Conservation (phyloP, 140 eudicot species). For the Anethum foeniculum region DNA sequence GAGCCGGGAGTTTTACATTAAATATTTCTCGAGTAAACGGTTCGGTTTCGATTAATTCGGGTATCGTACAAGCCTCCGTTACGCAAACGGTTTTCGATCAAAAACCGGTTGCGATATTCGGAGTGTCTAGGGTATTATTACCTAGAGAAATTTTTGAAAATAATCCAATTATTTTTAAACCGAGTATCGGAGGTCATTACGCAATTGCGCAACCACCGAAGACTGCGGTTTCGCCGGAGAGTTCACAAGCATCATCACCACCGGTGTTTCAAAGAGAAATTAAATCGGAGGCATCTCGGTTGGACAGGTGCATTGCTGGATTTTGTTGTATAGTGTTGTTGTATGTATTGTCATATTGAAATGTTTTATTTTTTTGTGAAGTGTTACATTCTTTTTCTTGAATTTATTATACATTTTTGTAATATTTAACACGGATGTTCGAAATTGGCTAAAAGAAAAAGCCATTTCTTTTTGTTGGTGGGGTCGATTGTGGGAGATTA, state of each 20-base stretch:
- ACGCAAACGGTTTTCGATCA: conserved; percentile 90
- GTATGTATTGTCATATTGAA: conserved; percentile 34
- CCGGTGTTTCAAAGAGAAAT: conserved; percentile 33
- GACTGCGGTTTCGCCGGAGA: conserved; percentile 37
- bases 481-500: background rate
- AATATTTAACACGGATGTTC: background rate
- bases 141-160: conserved; percentile 73
- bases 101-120: conserved; percentile 88
- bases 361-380: conserved; percentile 15
- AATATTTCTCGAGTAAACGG: conserved; percentile 77
- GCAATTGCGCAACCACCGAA: conserved; percentile 34
- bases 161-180: conserved; percentile 21
- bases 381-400: conserved; percentile 4
- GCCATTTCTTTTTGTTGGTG: conserved; percentile 16
- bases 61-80: conserved; percentile 55
- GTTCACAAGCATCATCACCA: conserved; percentile 34
- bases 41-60: conserved; percentile 70
- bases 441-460: background rate
- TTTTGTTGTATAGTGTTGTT: conserved; percentile 41
- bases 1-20: conserved; percentile 74
- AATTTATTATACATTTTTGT: background rate
- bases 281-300: conserved; percentile 25
- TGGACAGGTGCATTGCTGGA: conserved; percentile 20
- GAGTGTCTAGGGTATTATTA: conserved; percentile 72
- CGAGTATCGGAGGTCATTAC: conserved; percentile 8